Evolutionary conservation across 2,329 filamentous ascomycete species (phyloP).

Genomic region (Epichloe coenophiala): DNA sequence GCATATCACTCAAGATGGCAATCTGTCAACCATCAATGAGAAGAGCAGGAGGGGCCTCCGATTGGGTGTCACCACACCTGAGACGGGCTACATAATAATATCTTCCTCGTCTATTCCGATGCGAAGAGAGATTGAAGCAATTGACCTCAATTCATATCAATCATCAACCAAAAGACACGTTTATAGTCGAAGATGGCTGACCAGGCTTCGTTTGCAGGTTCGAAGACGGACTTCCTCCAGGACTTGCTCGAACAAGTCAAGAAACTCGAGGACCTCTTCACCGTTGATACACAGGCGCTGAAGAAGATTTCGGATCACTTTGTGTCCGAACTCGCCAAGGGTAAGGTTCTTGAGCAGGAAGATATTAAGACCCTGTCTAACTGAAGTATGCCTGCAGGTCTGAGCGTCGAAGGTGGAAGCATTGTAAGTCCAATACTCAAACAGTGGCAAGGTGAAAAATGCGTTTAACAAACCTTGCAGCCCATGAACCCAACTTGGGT

Average conservation of each 20-base stretch:
- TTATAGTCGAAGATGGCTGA: slow-evolving; percentile 4
- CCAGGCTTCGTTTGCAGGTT: slow-evolving; percentile 41
- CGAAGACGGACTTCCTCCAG: slow-evolving; percentile 86
- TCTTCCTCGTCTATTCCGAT: background rate
- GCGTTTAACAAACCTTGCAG: slow-evolving; percentile 30
- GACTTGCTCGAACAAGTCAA: slow-evolving; percentile 70
- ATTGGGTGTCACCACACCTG: background rate
- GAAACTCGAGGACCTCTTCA: slow-evolving; percentile 71
- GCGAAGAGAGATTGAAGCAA: background rate
- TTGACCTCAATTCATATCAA: background rate
- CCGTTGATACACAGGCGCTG: slow-evolving; percentile 62
- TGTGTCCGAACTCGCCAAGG: slow-evolving; percentile 74
- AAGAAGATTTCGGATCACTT: slow-evolving; percentile 90
- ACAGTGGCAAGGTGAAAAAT: background rate
- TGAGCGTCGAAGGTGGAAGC: slow-evolving; percentile 77
- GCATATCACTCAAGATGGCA: background rate
- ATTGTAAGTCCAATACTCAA: slow-evolving; percentile 51
- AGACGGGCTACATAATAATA: background rate
- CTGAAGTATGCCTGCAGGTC: slow-evolving; percentile 35
- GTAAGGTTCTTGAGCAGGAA: slow-evolving; percentile 26
- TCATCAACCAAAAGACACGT: background rate
- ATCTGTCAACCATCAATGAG: background rate
- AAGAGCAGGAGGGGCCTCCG: background rate
- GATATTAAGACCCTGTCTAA: background rate
- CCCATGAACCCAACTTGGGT: slow-evolving; percentile 99